Conservation (phyloP, 2,329 filamentous ascomycete genomes). For the Botrytis pseudocinerea region DNA sequence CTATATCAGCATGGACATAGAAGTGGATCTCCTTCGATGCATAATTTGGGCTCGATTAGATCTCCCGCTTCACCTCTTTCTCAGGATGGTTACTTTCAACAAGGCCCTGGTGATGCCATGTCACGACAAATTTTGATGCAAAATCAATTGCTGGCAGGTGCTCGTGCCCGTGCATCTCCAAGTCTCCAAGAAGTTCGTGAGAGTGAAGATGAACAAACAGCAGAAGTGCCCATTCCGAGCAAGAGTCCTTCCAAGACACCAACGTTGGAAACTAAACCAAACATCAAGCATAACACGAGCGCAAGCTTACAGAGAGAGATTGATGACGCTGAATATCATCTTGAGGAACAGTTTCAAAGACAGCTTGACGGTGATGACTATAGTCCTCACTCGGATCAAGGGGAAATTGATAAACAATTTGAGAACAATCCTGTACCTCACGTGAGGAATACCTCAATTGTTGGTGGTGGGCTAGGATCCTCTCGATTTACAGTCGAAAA, state of each 20-base stretch:
- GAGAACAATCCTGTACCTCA: conserved; percentile 28
- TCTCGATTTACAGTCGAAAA: conserved; percentile 53
- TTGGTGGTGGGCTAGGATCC: conserved; percentile 33
- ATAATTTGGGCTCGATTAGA: conserved; percentile 55
- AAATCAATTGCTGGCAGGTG: conserved; percentile 50
- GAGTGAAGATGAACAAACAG: conserved; percentile 61
- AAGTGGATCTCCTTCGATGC: conserved; percentile 64
- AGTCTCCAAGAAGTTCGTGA: conserved; percentile 73
- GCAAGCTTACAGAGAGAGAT: conserved; percentile 80
- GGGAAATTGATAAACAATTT: conserved; percentile 31
- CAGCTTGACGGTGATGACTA: conserved; percentile 79
- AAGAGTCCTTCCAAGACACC: conserved; percentile 58
- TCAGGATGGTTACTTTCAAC: conserved; percentile 42
- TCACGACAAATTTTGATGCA: conserved; percentile 48
- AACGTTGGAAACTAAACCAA: conserved; percentile 53
- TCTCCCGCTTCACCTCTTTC: conserved; percentile 66
- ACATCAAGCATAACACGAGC: conserved; percentile 68
- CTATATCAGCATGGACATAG: conserved; percentile 54
- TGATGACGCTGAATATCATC: conserved; percentile 80
- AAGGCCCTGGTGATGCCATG: conserved; percentile 42
- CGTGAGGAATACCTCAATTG: conserved; percentile 32
- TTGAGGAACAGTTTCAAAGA: conserved; percentile 76
- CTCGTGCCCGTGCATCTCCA: conserved; percentile 54
- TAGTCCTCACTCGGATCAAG: conserved; percentile 56
- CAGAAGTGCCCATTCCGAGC: conserved; percentile 27